Percentiles rank a stretch among this genome's conserved stretches.
Conservation (phyloP, 1,284 basidiomycete genomes). For the Leccinum pallidistipes region DNA sequence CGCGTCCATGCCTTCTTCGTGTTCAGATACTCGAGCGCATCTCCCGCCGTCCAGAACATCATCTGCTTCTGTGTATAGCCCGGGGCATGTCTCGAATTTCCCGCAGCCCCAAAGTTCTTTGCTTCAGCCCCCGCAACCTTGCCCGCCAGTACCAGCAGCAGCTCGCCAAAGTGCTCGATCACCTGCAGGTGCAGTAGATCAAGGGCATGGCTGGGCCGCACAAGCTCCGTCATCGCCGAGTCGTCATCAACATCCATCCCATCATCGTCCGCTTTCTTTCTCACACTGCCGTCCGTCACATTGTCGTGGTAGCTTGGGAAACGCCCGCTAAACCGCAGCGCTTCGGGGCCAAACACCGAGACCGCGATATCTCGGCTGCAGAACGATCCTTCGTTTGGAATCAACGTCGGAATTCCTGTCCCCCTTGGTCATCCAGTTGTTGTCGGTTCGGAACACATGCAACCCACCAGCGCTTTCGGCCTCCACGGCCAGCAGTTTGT, state of each 20-base stretch:
- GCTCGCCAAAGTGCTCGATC: slow-evolving; percentile 62
- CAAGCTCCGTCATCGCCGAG: slow-evolving; percentile 21
- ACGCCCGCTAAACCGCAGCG: slow-evolving; percentile 37
- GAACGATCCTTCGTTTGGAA: slow-evolving; percentile 25
- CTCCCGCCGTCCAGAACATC: slow-evolving; percentile 51
- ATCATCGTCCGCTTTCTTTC: slow-evolving; percentile 42
- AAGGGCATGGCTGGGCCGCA: slow-evolving; percentile 53
- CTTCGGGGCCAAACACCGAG: slow-evolving; percentile 39
- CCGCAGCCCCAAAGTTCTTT: slow-evolving; percentile 31
- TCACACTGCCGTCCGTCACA: slow-evolving; percentile 23
- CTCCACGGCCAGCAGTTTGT: slow-evolving; percentile 62
- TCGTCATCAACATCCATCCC: slow-evolving; percentile 65
- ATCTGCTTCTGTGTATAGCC: slow-evolving; percentile 42
- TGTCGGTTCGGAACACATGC: slow-evolving; percentile 2
- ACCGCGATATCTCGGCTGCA: slow-evolving; percentile 45
- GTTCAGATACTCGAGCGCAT: slow-evolving; percentile 58
- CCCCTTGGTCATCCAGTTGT: slow-evolving; percentile 16
- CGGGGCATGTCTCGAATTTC: slow-evolving; percentile 58
- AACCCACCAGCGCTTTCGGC: slow-evolving; percentile 51
- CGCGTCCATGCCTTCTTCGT: slow-evolving; percentile 33
- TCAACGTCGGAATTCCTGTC: slow-evolving; percentile 33
- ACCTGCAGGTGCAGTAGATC: slow-evolving; percentile 68
- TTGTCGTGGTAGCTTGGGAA: slow-evolving; percentile 37
- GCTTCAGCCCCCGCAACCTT: slow-evolving; percentile 52
- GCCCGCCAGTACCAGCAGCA: slow-evolving; percentile 57